Evolutionary conservation across 2,329 filamentous ascomycete genomes (phyloP).

Genomic region (Verticillium longisporum): DNA sequence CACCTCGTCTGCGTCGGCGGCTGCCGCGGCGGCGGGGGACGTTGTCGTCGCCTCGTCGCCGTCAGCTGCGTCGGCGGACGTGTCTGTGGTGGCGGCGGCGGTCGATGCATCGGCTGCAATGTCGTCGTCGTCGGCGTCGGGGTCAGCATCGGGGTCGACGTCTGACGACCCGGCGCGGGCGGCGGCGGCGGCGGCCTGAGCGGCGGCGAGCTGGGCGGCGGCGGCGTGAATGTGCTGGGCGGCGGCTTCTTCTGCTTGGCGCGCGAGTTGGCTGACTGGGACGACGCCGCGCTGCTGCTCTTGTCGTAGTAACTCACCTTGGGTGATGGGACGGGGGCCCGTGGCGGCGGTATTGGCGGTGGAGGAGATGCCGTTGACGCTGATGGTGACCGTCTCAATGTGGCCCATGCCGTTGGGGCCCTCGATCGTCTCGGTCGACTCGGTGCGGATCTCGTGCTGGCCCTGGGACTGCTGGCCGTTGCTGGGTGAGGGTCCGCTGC

Average conservation of each 20-base stretch:
- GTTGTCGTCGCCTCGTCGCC: constrained; percentile 17
- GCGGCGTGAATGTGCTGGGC: constrained; percentile 21
- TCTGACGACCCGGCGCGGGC: constrained; percentile 8
- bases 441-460: constrained; percentile 58
- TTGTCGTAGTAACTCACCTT: constrained; percentile 79
- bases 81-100: constrained; percentile 11
- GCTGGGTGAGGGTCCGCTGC: constrained; percentile 7
- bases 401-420: constrained; percentile 73
- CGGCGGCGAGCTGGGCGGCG: constrained; percentile 10
- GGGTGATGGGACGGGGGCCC: constrained; percentile 57
- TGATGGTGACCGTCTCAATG: constrained; percentile 75
- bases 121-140: constrained; percentile 2
- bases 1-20: constrained; percentile 51
- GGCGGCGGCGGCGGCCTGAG: constrained; percentile 6
- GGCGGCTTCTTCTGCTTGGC: constrained; percentile 18
- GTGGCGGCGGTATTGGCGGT: constrained; percentile 21
- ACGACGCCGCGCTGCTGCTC: constrained; percentile 79
- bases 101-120: background rate
- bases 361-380: constrained; percentile 61
- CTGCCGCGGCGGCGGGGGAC: constrained; percentile 21
- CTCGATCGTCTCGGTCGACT: constrained; percentile 74
- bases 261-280: constrained; percentile 54
- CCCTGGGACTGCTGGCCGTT: constrained; percentile 14
- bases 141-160: background rate
- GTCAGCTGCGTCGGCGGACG: background rate